Base-by-base conservation (phyloP, 257 asterid genomes). In the Scutellaria barbata region DNA sequence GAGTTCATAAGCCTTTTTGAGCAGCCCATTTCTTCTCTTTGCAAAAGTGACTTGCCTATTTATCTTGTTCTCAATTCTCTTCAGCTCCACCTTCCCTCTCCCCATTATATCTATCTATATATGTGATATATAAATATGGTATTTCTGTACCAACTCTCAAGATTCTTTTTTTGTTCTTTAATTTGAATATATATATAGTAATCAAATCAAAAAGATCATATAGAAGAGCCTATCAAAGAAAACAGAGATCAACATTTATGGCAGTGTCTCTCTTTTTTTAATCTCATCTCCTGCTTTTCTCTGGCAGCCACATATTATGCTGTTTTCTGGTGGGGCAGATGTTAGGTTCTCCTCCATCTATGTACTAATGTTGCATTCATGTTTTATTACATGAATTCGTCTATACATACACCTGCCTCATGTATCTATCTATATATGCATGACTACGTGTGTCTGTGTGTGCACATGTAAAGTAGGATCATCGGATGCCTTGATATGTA, bases 61-160 rank as follows among this genome's bases (percentile, higher is more conserved):
- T 79, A 88, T 82, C 84, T 85, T 86, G 80, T 86, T 88, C 82
- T 88, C 92, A 62, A 88, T 88, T 61, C 95, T 86, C 86, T 81
- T 86, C 76, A 88, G 67, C 77, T 84, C 92, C 66, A 88, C 95
- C 66, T 77, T 88, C 74, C 95, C 92, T 78, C 92, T 81, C 12
- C 92, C 95, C 95, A 88, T 88, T 18, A 25, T 68, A 17, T 10
- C 17, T 25, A 52, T 7, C 18, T 68, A n/a, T 13, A 20, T 14
- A 8, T 2, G 1, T 10, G 12, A 57, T 12, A 16, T 46, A 16
- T 63, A 76, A 53, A 17, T 76, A 33, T 62, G 66, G 63, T 45
- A 61, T 12, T 33, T 30, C 46, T 42, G 8, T 55, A 69, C 76
- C 80, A 33, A 69, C 67, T 76, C 22, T 63, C 54, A 59, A 51